Conservation (phyloP, 2,329 filamentous ascomycete genomes). For the Colletotrichum euphorbiae region DNA sequence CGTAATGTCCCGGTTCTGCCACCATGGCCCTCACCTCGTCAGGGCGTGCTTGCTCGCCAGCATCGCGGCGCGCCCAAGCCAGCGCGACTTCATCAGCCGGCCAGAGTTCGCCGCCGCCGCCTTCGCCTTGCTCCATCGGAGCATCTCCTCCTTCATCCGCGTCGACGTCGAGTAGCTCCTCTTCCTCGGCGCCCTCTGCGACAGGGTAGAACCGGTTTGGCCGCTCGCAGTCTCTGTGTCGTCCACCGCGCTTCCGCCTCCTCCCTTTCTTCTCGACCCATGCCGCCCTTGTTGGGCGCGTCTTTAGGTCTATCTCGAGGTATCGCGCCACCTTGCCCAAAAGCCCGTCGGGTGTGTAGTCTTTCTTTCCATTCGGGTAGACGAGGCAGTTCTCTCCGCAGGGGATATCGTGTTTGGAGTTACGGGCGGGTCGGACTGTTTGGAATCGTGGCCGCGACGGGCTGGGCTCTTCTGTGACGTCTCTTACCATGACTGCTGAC, state of each 20-base stretch:
- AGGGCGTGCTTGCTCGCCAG: neutral
- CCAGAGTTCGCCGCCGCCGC: neutral
- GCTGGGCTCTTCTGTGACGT: neutral
- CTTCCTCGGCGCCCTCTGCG: neutral
- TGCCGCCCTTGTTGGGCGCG: neutral
- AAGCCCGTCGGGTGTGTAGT: neutral
- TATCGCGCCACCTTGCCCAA: conserved; percentile 1
- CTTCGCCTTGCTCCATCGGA: neutral
- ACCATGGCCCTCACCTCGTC: neutral
- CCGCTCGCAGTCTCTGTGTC: conserved; percentile 12
- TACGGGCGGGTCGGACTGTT: conserved; percentile 13
- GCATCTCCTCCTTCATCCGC: neutral
- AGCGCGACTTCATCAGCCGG: neutral
- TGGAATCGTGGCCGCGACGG: conserved; percentile 3
- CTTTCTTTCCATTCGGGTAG: conserved; percentile 12
- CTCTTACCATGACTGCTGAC: too few relatives aligned
- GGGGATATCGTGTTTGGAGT: conserved; percentile 14
- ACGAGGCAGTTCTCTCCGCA: conserved; percentile 17
- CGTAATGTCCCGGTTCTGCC: conserved; percentile 38
- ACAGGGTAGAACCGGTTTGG: conserved; percentile 1
- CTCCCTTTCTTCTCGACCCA: conserved; percentile 11
- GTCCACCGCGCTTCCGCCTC: neutral
- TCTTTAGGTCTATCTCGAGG: conserved; percentile 24
- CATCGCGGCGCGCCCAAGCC: neutral
- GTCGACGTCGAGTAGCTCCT: neutral